Conservation (phyloP, 305 asterid genomes). For the Solanum aculeatissimum region DNA sequence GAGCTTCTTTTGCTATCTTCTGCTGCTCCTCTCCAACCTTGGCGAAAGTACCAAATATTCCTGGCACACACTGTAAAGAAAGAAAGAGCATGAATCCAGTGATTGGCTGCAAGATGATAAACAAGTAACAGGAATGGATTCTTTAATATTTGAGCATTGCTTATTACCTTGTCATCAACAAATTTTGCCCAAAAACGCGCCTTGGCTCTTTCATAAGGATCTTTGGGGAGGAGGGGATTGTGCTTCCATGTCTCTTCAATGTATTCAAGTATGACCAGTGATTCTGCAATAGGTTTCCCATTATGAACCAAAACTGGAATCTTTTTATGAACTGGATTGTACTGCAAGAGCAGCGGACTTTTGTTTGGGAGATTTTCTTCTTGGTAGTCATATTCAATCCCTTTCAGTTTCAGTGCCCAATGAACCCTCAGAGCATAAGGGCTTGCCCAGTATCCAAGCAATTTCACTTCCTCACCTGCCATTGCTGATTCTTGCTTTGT, state of each 20-base stretch:
- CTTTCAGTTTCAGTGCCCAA: slow-evolving; percentile 19
- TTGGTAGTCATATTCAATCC: slow-evolving; percentile 12
- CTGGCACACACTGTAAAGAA: slow-evolving; percentile 13
- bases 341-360: slow-evolving; percentile 12
- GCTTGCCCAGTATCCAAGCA: slow-evolving; percentile 16
- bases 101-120: background rate
- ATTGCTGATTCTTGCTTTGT: background rate
- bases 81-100: background rate
- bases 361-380: slow-evolving; percentile 18
- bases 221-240: slow-evolving; percentile 12
- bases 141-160: background rate
- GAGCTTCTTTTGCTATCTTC: slow-evolving; percentile 11
- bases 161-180: slow-evolving; percentile 14
- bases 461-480: slow-evolving; percentile 4
- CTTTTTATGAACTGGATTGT: slow-evolving; percentile 13
- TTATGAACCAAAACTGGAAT: slow-evolving; percentile 15
- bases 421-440: slow-evolving; percentile 11
- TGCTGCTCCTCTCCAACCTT: slow-evolving; percentile 13
- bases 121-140: background rate
- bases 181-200: slow-evolving; percentile 21
- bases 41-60: background rate
- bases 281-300: slow-evolving; percentile 12
- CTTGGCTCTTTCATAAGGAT: slow-evolving; percentile 11
- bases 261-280: slow-evolving; percentile 14
- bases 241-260: slow-evolving; percentile 19